Evolutionary conservation across 2,329 filamentous ascomycete genomes (phyloP).

Genomic region (Sphaceloma murrayae): DNA sequence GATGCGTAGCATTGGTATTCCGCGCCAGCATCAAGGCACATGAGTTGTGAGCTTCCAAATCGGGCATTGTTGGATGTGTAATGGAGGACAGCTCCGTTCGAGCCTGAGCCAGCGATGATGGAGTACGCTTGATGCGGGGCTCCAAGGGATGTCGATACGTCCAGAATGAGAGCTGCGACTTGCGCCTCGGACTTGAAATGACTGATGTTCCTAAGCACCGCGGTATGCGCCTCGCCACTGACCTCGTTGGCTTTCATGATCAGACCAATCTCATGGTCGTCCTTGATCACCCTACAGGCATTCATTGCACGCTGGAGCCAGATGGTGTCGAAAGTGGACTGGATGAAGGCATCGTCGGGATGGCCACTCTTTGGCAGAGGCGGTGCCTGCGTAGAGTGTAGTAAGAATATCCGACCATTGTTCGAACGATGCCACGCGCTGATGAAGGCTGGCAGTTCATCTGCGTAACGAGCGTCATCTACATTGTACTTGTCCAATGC

Average conservation of each 20-base stretch:
- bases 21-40: constrained; percentile 79
- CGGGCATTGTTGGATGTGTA: constrained; percentile 72
- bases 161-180: constrained; percentile 67
- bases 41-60: constrained; percentile 58
- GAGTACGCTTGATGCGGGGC: constrained; percentile 75
- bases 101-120: constrained; percentile 75
- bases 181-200: constrained; percentile 67
- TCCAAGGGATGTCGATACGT: constrained; percentile 60
- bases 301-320: constrained; percentile 64
- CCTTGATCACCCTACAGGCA: constrained; percentile 70
- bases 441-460: constrained; percentile 27
- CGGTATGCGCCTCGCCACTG: constrained; percentile 66
- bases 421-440: constrained; percentile 26
- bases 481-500: constrained; percentile 70
- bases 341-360: neutral
- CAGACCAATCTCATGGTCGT: constrained; percentile 71
- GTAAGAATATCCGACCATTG: constrained; percentile 27
- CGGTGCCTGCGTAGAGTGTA: constrained; percentile 24
- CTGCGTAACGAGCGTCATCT: constrained; percentile 52
- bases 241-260: constrained; percentile 75
- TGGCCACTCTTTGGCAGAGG: neutral
- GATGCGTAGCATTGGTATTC: constrained; percentile 81
- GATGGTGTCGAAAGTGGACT: constrained; percentile 20
- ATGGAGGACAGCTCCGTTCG: constrained; percentile 77
- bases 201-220: constrained; percentile 56